A percentile compares a stretch with the other conserved stretches of the same genome.
Conservation (phyloP, 2,329 filamentous ascomycete genomes). For the Cercospora zeae-maydis region DNA sequence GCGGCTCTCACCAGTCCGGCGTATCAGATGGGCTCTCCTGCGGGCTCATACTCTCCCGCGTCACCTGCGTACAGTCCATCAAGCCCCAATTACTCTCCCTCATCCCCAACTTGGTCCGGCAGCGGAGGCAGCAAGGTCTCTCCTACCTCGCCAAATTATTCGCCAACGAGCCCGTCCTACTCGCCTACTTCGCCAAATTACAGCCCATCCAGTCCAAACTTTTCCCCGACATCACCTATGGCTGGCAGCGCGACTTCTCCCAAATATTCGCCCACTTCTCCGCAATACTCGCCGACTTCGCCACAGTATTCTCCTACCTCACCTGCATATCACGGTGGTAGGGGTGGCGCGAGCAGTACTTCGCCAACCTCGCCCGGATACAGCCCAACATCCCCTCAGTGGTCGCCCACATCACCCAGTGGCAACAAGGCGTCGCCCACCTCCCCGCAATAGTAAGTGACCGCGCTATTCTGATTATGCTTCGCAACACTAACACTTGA, state of each 20-base stretch:
- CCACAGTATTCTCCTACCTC: constrained; percentile 68
- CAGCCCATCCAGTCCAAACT: constrained; percentile 42
- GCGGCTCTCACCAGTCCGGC: constrained; percentile 53
- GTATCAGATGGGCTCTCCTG: constrained; percentile 49
- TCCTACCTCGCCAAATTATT: constrained; percentile 38
- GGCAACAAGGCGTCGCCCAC: constrained; percentile 42
- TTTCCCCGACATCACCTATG: constrained; percentile 21
- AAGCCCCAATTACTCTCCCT: constrained; percentile 51
- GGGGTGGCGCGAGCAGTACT: constrained; percentile 4
- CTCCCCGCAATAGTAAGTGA: constrained; percentile 51
- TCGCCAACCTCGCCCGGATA: constrained; percentile 51
- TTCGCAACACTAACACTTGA: not conserved
- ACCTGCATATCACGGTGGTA: not conserved
- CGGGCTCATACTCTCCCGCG: constrained; percentile 40
- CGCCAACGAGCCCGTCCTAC: constrained; percentile 34
- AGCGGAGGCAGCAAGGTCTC: constrained; percentile 37
- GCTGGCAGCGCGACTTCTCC: constrained; percentile 30
- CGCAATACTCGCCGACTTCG: constrained; percentile 53
- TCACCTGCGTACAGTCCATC: constrained; percentile 55
- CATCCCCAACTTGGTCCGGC: constrained; percentile 44
- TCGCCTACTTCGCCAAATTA: constrained; percentile 37
- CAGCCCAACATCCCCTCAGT: constrained; percentile 57
- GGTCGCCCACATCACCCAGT: constrained; percentile 45
- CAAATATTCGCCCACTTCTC: constrained; percentile 37
- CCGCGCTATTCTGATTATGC: constrained; percentile 23